Conservation (phyloP, 2,329 filamentous ascomycete genomes). For the Trichophaea hybrida region DNA sequence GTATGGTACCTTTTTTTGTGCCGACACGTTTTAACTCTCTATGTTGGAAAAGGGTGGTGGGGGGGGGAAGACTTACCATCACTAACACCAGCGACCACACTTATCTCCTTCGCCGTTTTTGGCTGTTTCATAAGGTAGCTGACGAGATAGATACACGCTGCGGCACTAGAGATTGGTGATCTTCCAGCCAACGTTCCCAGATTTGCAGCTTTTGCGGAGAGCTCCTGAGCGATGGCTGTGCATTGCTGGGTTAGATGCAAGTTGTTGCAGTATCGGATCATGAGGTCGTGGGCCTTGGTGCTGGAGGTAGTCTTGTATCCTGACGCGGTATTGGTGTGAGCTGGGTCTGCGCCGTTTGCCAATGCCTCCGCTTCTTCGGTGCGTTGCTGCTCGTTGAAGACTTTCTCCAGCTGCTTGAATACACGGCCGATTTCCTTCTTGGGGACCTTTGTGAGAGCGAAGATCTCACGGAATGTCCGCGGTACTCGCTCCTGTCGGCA, state of each 20-base stretch:
- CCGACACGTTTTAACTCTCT: background rate
- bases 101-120: conserved; percentile 75
- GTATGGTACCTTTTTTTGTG: conserved; percentile 55
- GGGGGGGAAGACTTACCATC: conserved; percentile 42
- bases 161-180: conserved; percentile 84
- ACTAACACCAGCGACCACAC: conserved; percentile 70
- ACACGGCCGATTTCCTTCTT: conserved; percentile 96
- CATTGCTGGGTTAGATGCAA: conserved; percentile 62
- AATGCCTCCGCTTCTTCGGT: conserved; percentile 39
- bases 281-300: conserved; percentile 70
- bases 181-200: conserved; percentile 77
- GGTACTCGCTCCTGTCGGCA: conserved; percentile 78
- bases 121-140: conserved; percentile 70
- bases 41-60: background rate
- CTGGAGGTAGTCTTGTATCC: conserved; percentile 57
- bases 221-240: conserved; percentile 62
- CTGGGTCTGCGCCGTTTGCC: conserved; percentile 37
- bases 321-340: conserved; percentile 4
- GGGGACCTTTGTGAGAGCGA: conserved; percentile 76
- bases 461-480: conserved; percentile 89
- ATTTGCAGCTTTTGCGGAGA: conserved; percentile 62
- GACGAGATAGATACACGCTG: conserved; percentile 93
- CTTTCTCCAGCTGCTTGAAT: conserved; percentile 85
- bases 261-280: conserved; percentile 75
- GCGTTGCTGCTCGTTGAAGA: conserved; percentile 60